Percentiles rank a stretch among this genome's conserved stretches.
Conservation (phyloP, 129 eudicot species). For the Artemisia tridentata region DNA sequence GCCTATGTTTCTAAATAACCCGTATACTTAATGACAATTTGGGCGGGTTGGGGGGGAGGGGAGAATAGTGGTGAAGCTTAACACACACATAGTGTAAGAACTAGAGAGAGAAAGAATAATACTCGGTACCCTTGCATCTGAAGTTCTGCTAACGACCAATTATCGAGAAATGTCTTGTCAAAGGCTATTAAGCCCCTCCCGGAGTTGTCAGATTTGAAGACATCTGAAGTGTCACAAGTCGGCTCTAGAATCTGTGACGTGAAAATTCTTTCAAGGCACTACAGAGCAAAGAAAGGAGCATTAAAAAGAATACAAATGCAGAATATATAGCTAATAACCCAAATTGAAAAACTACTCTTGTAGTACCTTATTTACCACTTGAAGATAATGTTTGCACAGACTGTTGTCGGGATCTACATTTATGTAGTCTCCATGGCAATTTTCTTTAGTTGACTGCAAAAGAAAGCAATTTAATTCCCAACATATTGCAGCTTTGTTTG, state of each 20-base stretch:
- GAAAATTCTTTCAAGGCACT: constrained; percentile 24
- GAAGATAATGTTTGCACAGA: constrained; percentile 21
- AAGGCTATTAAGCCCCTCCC: not conserved
- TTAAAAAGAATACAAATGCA: not conserved
- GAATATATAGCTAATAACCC: not conserved
- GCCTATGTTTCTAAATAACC: too few species aligned
- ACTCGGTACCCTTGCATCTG: constrained; percentile 21
- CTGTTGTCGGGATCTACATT: constrained; percentile 30
- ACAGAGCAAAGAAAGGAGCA: not conserved
- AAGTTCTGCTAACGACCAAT: constrained; percentile 7
- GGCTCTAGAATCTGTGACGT: constrained; percentile 24
- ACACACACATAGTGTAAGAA: not conserved
- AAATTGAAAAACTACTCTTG: too few species aligned
- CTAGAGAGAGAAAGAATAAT: not conserved
- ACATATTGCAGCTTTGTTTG: not conserved
- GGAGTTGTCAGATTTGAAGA: not conserved
- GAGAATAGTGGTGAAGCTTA: too few species aligned
- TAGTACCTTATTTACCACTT: constrained; percentile 25
- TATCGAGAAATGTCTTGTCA: constrained; percentile 6
- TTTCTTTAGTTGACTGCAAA: constrained; percentile 23
- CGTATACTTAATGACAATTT: too few species aligned
- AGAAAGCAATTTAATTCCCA: too few species aligned
- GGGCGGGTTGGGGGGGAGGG: not conserved
- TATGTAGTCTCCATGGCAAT: constrained; percentile 31
- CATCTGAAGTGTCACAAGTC: constrained; percentile 2